Evolutionary conservation across 805 yeast species (phyloP), one percentile per base, ranked within the genome.

Genomic region (Yamadazyma olivae): DNA sequence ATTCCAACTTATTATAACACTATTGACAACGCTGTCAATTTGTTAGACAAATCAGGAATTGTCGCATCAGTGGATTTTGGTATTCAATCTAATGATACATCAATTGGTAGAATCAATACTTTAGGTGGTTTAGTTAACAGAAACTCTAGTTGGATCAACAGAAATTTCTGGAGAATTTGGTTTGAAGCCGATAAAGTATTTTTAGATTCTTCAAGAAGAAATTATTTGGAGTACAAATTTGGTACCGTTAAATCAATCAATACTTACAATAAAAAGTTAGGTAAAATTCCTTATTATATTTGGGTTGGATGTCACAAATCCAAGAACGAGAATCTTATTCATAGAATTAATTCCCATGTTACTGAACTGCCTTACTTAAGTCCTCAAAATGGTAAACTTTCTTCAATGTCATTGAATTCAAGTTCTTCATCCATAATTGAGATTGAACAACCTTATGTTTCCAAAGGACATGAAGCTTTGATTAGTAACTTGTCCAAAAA

Each of bases 91-190:
- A 59, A 67, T 30, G 79, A 80, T 34, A 79, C 81, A 30, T 67
- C 78, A 4, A 65, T 79, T 38, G 89, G 89, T 14, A 74, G 86
- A 54, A 72, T 79, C 34, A 78, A 83, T 52, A 81, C 90, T 6
- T 61, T 84, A 23, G 95, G 95, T 35, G 93, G 95, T 6, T 63
- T 79, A 45, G 72, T 72, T 21, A 74, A 77, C 50, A 71, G 95
- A 51, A 83, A 83, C 54, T 79, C 76, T 42, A 81, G 87, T 18
- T 85, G 95, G 95, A 43, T 82, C 38, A 70, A 75, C 33, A 71
- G 95, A 54, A 83, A 86, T 20, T 86, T 85, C 55, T 85, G 95
- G 95, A 74, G 89, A 53, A 65, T 81, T 29, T 86, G 95, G 95
- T 85, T 86, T 57, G 95, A 85, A 59, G 81, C 82, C 35, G 95